Conservation (phyloP, 352 stramenopile genomes). For the Phytophthora nicotianae region DNA sequence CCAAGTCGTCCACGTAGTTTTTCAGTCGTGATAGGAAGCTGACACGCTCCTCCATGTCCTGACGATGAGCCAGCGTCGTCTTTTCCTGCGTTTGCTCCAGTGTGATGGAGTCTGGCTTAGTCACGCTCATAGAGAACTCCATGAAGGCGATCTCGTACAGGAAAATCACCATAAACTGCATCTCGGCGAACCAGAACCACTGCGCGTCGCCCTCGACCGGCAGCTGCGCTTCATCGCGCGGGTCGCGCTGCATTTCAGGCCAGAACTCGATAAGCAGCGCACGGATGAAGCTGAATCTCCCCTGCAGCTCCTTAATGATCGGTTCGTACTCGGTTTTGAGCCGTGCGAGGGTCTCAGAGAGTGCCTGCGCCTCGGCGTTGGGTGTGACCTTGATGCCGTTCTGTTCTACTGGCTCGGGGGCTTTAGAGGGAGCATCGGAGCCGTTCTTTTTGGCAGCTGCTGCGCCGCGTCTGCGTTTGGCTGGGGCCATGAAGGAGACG, state of each 20-base stretch:
- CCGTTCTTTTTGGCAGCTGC: constrained; percentile 27
- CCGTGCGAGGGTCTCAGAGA: constrained; percentile 10
- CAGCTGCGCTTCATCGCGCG: constrained; percentile 40
- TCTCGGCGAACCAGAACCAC: constrained; percentile 88
- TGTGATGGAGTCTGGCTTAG: constrained; percentile 78
- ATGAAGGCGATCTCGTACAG: constrained; percentile 88
- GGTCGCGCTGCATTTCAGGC: constrained; percentile 58
- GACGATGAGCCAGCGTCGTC: constrained; percentile 63
- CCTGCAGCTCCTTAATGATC: constrained; percentile 37
- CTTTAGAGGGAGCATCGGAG: constrained; percentile 1
- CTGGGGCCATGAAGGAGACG: constrained; percentile 39
- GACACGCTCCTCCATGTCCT: constrained; percentile 81
- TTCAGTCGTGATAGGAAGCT: constrained; percentile 69
- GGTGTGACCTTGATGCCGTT: constrained; percentile 6
- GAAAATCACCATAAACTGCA: constrained; percentile 83
- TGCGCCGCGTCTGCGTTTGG: constrained; percentile 40
- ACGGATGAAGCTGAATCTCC: constrained; percentile 59
- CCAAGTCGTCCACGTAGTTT: constrained; percentile 64
- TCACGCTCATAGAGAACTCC: constrained; percentile 86
- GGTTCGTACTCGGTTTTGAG: constrained; percentile 34
- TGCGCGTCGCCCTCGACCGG: constrained; percentile 53
- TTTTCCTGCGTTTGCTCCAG: constrained; percentile 39
- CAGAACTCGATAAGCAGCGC: constrained; percentile 79
- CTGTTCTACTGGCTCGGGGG: constrained; percentile 1
- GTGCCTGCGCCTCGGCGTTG: background rate